These are phyloP conservation scores for Petasospora rhodanensis DNA, from an alignment of 1,139 yeast species.

Conservation along the genomic window DNA sequence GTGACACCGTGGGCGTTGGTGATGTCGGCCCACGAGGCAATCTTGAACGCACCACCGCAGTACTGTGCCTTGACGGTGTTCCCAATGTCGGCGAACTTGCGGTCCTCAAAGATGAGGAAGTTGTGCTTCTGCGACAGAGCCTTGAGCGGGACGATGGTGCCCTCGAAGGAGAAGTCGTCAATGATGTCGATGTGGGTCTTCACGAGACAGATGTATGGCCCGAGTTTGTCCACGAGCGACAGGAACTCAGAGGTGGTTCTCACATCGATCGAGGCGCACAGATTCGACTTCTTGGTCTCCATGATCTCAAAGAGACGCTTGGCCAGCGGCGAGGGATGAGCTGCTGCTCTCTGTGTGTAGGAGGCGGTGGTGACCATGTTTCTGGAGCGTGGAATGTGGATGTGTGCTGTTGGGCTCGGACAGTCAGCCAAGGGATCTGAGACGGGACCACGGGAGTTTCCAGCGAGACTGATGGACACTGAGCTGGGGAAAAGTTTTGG, in stretches of 20 bases:
- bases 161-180: constrained; percentile 80
- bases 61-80: constrained; percentile 94
- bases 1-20: constrained; percentile 98
- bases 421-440: too few species aligned
- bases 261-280: constrained; percentile 97
- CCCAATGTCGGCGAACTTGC: constrained; percentile 99
- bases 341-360: constrained; percentile 65
- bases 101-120: constrained; percentile 88
- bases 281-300: constrained; percentile 76
- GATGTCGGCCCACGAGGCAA: constrained; percentile 93
- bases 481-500: too few species aligned
- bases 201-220: constrained; percentile 87
- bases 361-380: constrained; percentile 32
- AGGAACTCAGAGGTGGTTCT: constrained; percentile 73
- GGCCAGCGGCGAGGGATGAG: constrained; percentile 78
- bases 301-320: constrained; percentile 66
- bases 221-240: constrained; percentile 66
- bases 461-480: too few species aligned
- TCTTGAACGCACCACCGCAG: constrained; percentile 81
- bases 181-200: constrained; percentile 94
- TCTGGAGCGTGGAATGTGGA: too few species aligned
- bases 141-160: constrained; percentile 70
- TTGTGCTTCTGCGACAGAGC: constrained; percentile 70
- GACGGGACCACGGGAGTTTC: too few species aligned
- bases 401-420: too few species aligned